Evolutionary conservation across 108 stramenopile species (phyloP).

Genomic region (Skeletonema grethae): DNA sequence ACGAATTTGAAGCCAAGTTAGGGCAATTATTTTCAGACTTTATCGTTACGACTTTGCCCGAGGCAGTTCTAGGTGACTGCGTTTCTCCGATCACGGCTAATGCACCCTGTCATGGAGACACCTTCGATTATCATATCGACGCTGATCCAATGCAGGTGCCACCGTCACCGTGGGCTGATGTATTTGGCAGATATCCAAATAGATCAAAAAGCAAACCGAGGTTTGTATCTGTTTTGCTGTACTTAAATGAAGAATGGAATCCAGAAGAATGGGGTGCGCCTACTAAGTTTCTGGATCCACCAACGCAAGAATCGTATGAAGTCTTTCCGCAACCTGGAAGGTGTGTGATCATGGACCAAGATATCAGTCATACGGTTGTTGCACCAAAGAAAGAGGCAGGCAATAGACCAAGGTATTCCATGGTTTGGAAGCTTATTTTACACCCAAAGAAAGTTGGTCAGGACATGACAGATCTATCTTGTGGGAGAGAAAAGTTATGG

Average conservation of each 20-base stretch:
- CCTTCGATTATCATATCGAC: conserved; percentile 73
- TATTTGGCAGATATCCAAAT: conserved; percentile 74
- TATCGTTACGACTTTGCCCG: conserved; percentile 55
- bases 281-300: conserved; percentile 67
- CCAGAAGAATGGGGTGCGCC: conserved; percentile 63
- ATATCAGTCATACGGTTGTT: conserved; percentile 66
- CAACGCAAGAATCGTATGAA: conserved; percentile 50
- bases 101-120: conserved; percentile 64
- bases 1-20: conserved; percentile 58
- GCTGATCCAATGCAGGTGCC: conserved; percentile 68
- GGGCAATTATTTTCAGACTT: conserved; percentile 59
- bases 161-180: conserved; percentile 69
- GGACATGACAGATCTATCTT: conserved; percentile 55
- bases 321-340: conserved; percentile 57
- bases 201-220: conserved; percentile 63
- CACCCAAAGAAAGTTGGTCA: conserved; percentile 59
- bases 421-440: conserved; percentile 78
- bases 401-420: conserved; percentile 65
- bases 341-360: conserved; percentile 73
- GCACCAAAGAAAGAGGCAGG: conserved; percentile 58
- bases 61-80: conserved; percentile 60
- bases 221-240: conserved; percentile 71
- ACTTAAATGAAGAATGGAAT: conserved; percentile 71
- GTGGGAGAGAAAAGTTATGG: conserved; percentile 24
- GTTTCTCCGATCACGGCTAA: conserved; percentile 77